Base-by-base conservation (phyloP, 2,329 filamentous ascomycete species). In the Phyllosticta paracitricarpa region DNA sequence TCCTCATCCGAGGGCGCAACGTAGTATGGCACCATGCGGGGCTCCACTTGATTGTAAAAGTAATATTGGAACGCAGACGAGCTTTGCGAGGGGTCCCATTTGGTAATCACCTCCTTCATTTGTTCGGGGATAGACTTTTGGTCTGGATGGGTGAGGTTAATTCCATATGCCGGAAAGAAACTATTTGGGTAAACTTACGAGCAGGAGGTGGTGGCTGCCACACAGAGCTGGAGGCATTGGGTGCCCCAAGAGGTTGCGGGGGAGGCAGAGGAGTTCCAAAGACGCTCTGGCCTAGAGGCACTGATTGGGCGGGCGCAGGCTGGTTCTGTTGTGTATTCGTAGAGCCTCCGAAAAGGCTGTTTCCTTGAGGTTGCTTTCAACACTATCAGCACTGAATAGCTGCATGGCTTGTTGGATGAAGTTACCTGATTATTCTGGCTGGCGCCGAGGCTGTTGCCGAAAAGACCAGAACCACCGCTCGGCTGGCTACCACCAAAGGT, bases 31-130 rank as follows among this genome's bases (percentile, higher is more conserved):
- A 88, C 86, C 70, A 83, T 82, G 58, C 84, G 82, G 68, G 88
- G 84, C 65, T 88, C 86, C 64, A 92, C 89, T 66, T 89, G 85
- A 76, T 94, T 94, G 80, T 94, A 95, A 73, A 94, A 90, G 78
- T 93, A 93, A 70, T 89, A 80, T 73, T 90, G 88, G 77, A 94
- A 91, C 28, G 83, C 84, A 68, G 88, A 91, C 70, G 84, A 84
- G 24, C 84, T 81, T 71, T 81, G 82, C 26, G 80, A 74, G 1
- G 88, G 85, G 64, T 89, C 81, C 89, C 89, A 94, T 76, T 92
- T 91, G 63, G 84, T 79, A 58, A 84, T 78, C 51, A 94, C 81
- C 26, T 85, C 79, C 63, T 81, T 79, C 72, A 92, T 89, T 72
- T 93, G 89, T 62, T 91, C 86, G 22, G 84, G 80, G 54, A 92